Evolutionary conservation across 2,329 filamentous ascomycete species (phyloP), one percentile per base, ranked within the genome.

Genomic region (Phaeoacremonium minimum): DNA sequence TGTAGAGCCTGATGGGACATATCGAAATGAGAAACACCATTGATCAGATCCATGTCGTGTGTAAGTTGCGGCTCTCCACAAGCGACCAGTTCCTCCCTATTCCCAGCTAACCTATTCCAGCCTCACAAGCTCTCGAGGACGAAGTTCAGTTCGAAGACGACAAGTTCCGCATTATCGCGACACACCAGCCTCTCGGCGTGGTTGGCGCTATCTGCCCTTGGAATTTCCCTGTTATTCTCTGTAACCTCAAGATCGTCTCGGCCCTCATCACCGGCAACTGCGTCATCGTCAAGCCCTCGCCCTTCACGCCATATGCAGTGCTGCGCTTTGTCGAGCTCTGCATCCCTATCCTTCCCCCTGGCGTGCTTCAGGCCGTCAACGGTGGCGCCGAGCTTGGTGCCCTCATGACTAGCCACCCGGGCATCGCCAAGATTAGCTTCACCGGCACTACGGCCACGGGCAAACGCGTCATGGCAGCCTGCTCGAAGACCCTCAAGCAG

Each of bases 161-260:
- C 11, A 59, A 55, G 11, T 46, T 60, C 30, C 56, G 53, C 18
- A 56, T 72, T 45, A 51, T 68, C 14, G 61, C 60, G 3, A 66
- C 61, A 4, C 66, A 67, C 46, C 53, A 55, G 15, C 71, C 73
- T 0, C 58, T 75, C 28, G 73, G 73, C 20, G 62, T 73, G 5
- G 61, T 67, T 2, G 73, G 63, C 11, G 77, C 69, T 40, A 80
- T 80, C 46, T 71, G 73, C 16, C 75, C 76, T 1, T 81, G 77
- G 77, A 81, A 81, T 51, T 80, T 69, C 45, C 68, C 68, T 2
- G 45, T 71, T 18, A 60, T 67, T 37, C 56, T 71, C 2, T 62
- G 65, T 11, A 63, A 66, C 35, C 59, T 71, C 32, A 80, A 80
- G 52, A 63, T 75, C 22, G 60, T 57, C 5, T 60, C 67, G 1